Evolutionary conservation across 1,284 basidiomycete species (phyloP), one percentile per base, ranked within the genome.

Genomic region (Sparassis latifolia): DNA sequence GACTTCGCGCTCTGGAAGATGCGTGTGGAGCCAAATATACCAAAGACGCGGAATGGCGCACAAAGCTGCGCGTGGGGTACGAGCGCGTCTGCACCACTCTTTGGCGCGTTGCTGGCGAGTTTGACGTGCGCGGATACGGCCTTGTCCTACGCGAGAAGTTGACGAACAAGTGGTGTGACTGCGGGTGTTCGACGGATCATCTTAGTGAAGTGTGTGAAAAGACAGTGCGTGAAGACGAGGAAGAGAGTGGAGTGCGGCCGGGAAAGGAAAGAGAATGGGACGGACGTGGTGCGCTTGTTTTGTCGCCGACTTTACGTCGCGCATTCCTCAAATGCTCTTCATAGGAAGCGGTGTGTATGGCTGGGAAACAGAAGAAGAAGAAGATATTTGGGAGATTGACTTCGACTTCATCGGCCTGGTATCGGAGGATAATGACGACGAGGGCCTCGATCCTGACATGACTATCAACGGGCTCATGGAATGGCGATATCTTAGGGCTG

Each of bases 181-280:
- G 84, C 64, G 84, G 84, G 2, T 86, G 84, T 62, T 85, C 82
- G 47, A 86, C 82, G 33, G 84, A 86, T 62, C 83, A 86, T 59
- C 67, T 86, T 10, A 80, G 82, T 1, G 83, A 86, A 62, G 83
- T 86, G 10, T 86, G 84, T 56, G 84, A 86, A 66, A 72, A 73
- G 52, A 83, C 82, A 5, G 82, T 86, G 31, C 66, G 80, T 46
- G 79, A 83, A 59, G 84, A 84, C 35, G 83, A 84, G 58, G 76
- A 79, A 56, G 75, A 73, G 49, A 76, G 63, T 38, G 74, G 77
- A 1, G 71, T 78, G 3, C 62, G 78, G 31, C 67, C 75, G 0
- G 82, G 84, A 3, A 83, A 86, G 64, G 77, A 80, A 58, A 67
- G 79, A 45, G 83, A 85, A 61, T 86, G 84, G 83, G 83, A 85